Evolutionary conservation across 768 basidiomycete species (phyloP).

Genomic region (Termitomyces sp.): DNA sequence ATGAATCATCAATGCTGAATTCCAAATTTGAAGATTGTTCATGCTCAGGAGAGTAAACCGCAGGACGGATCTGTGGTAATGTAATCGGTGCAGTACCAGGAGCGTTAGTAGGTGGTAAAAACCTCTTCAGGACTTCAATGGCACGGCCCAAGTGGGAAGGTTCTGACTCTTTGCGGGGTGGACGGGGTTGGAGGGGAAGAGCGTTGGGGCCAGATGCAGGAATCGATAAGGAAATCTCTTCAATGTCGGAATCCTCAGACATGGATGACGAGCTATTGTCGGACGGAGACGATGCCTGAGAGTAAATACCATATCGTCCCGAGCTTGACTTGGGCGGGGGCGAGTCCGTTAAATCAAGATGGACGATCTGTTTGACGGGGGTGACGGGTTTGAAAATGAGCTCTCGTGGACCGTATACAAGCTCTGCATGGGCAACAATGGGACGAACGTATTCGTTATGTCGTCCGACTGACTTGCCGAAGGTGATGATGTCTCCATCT

Average conservation of each 20-base stretch:
- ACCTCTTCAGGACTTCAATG: constrained; percentile 27
- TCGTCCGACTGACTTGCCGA: constrained; percentile 73
- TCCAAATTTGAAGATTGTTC: not conserved
- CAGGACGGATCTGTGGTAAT: not conserved
- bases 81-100: constrained; percentile 1
- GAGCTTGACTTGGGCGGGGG: constrained; percentile 27
- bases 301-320: constrained; percentile 63
- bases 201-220: constrained; percentile 24
- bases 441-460: constrained; percentile 60
- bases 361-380: constrained; percentile 20
- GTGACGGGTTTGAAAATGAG: constrained; percentile 22
- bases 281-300: constrained; percentile 41
- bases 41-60: not conserved
- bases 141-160: constrained; percentile 20
- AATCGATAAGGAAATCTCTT: constrained; percentile 33
- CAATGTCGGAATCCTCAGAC: constrained; percentile 49
- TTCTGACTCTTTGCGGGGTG: constrained; percentile 3
- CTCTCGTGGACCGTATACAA: constrained; percentile 32
- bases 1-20: not conserved
- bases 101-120: constrained; percentile 26
- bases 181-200: constrained; percentile 18
- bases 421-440: constrained; percentile 56
- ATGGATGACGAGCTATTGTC: constrained; percentile 30
- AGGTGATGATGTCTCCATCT: constrained; percentile 71
- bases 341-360: constrained; percentile 6